Evolutionary conservation across 2,329 filamentous ascomycete species (phyloP), one percentile per base, ranked within the genome.

Genomic region (Neocatenulostroma microsporum): DNA sequence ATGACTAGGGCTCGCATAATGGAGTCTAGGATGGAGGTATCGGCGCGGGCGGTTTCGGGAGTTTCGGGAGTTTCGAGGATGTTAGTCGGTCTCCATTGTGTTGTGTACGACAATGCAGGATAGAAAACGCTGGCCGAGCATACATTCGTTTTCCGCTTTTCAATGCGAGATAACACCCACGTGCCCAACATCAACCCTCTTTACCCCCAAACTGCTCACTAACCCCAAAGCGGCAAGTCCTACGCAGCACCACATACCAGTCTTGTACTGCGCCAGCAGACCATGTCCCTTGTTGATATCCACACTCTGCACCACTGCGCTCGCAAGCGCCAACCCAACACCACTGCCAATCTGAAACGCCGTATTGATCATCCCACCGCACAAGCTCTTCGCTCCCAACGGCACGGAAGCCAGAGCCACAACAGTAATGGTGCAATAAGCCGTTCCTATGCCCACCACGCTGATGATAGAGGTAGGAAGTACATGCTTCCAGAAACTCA

Each of bases 341-440:
- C 62, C 62, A 15, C 56, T 61, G 7, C 63, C 62, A 15, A 66
- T 63, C 49, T 66, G 62, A 40, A 64, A 66, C 4, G 63, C 62
- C 4, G 63, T 66, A 36, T 66, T 66, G 24, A 66, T 59, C 60
- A 64, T 63, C 13, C 62, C 62, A 15, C 62, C 62, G 37, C 59
- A 62, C 2, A 64, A 42, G 25, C 57, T 62, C 45, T 66, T 65
- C 9, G 63, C 62, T 19, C 63, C 58, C 6, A 60, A 50, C 0
- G 63, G 63, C 1, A 66, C 63, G 23, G 55, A 62, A 0, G 56
- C 56, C 12, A 67, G 34, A 4, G 66, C 55, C 3, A 62, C 55
- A 2, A 62, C 62, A n/a, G 60, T 66, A 4, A 62, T 62, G 2
- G 62, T 63, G 18, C 62, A 60, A 36, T 64, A 67, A 4, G 62